These are phyloP conservation scores for Candida cerambycidarum DNA, from an alignment of 805 yeast genomes.

Conservation along the genomic window DNA sequence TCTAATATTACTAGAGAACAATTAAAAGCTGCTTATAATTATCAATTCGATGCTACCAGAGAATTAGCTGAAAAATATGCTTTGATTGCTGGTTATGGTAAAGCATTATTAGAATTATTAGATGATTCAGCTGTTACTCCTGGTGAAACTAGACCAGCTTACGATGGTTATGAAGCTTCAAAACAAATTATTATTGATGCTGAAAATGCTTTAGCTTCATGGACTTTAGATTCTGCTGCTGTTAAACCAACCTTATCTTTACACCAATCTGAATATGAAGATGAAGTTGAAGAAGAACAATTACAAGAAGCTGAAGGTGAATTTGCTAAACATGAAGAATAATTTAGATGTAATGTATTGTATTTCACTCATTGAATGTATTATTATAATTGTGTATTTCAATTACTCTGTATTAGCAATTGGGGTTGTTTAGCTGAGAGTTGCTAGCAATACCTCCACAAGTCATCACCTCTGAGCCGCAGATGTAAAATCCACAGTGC, in stretches of 20 bases:
- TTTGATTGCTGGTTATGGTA: constrained; percentile 86
- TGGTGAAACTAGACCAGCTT: constrained; percentile 88
- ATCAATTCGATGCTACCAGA: constrained; percentile 81
- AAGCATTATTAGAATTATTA: constrained; percentile 76
- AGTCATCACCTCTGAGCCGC: background rate
- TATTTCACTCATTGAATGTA: background rate
- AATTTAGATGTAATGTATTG: background rate
- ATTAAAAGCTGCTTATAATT: constrained; percentile 78
- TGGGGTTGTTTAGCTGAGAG: background rate
- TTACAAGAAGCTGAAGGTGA: constrained; percentile 46
- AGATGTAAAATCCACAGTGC: constrained; percentile 5
- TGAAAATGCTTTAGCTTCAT: constrained; percentile 76
- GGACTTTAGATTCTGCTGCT: constrained; percentile 83
- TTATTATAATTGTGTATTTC: background rate
- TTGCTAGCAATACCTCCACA: constrained; percentile 1
- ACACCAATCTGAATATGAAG: constrained; percentile 20
- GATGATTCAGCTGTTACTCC: constrained; percentile 87
- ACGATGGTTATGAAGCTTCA: constrained; percentile 86
- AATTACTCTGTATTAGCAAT: background rate
- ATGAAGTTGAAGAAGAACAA: constrained; percentile 41
- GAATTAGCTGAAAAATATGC: constrained; percentile 86
- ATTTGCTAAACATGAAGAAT: constrained; percentile 48
- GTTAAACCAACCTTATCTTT: constrained; percentile 79
- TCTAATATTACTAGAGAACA: constrained; percentile 87
- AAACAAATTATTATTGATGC: constrained; percentile 85